Percentiles rank a stretch among this genome's conserved stretches.
Evolutionary conservation across 1,284 basidiomycete species (phyloP).

Genomic region (Trichosporon asahii): DNA sequence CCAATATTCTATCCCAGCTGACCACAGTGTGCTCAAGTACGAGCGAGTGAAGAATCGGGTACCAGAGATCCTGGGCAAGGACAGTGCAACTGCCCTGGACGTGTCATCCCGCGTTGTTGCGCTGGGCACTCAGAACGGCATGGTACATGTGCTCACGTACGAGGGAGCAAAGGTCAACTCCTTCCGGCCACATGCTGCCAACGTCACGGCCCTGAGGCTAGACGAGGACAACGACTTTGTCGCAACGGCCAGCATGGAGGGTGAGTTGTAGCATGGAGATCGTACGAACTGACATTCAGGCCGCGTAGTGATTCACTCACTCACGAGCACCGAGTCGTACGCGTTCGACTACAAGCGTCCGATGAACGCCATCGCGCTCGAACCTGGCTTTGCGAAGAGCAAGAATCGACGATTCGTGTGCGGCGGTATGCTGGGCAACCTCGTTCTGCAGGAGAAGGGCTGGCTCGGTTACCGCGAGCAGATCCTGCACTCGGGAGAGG

Average conservation of each 20-base stretch:
- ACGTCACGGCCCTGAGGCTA: constrained; percentile 78
- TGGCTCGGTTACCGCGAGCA: constrained; percentile 96
- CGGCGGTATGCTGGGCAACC: constrained; percentile 84
- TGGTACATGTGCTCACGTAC: constrained; percentile 80
- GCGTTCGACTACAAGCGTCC: constrained; percentile 90
- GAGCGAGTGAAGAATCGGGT: constrained; percentile 71
- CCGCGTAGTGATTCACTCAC: constrained; percentile 82
- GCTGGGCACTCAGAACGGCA: constrained; percentile 85
- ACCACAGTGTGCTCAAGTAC: constrained; percentile 72
- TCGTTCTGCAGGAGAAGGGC: constrained; percentile 87
- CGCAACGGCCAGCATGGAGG: constrained; percentile 90
- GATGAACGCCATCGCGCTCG: constrained; percentile 82
- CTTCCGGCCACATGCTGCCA: constrained; percentile 87
- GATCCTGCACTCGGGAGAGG: constrained; percentile 79
- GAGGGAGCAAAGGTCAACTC: constrained; percentile 80
- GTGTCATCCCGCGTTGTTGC: constrained; percentile 73
- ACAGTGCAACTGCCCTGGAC: constrained; percentile 77
- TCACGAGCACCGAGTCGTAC: constrained; percentile 77
- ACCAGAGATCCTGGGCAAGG: constrained; percentile 78
- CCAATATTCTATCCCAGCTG: neutral
- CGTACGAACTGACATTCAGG: constrained; percentile 58
- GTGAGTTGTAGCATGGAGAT: too few relatives aligned
- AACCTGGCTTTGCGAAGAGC: constrained; percentile 82
- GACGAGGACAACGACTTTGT: constrained; percentile 86
- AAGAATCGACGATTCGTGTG: constrained; percentile 82